These are phyloP conservation scores for Lasiodiplodia theobromae DNA, from an alignment of 2,329 filamentous ascomycete species.

Conservation along the genomic window DNA sequence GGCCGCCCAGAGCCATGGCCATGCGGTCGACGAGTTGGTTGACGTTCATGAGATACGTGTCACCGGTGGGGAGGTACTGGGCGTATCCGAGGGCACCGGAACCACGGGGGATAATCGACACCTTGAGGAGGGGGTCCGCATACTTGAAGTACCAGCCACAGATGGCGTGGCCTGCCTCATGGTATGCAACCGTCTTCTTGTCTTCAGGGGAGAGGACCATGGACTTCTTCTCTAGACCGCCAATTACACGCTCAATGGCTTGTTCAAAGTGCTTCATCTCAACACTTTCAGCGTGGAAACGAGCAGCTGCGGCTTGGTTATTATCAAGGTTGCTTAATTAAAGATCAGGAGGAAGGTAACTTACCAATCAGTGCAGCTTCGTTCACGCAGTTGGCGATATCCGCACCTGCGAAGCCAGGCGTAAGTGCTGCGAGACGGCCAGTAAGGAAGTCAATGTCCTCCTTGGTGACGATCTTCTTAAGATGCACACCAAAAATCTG, in stretches of 20 bases:
- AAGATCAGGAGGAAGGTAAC: slow-evolving; percentile 41
- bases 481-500: slow-evolving; percentile 97
- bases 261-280: slow-evolving; percentile 93
- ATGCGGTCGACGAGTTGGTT: slow-evolving; percentile 98
- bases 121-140: slow-evolving; percentile 96
- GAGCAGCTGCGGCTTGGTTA: slow-evolving; percentile 74
- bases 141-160: slow-evolving; percentile 98
- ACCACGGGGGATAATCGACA: slow-evolving; percentile 96
- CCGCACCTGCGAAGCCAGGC: slow-evolving; percentile 94
- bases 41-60: slow-evolving; percentile 94
- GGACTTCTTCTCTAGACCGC: slow-evolving; percentile 96
- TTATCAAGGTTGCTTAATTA: slow-evolving; percentile 34
- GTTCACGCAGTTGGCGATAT: slow-evolving; percentile 98
- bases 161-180: slow-evolving; percentile 97
- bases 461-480: slow-evolving; percentile 90
- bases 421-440: slow-evolving; percentile 91
- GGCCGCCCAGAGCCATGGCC: slow-evolving; percentile 98
- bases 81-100: slow-evolving; percentile 94
- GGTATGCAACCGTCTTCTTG: slow-evolving; percentile 95
- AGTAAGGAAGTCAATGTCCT: slow-evolving; percentile 85
- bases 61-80: slow-evolving; percentile 90
- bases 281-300: slow-evolving; percentile 79
- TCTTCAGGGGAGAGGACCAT: slow-evolving; percentile 91
- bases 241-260: slow-evolving; percentile 96
- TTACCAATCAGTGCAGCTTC: slow-evolving; percentile 94